These are phyloP conservation scores for Thraustochytrium striatum DNA, from an alignment of 352 stramenopile species.

Conservation along the genomic window DNA sequence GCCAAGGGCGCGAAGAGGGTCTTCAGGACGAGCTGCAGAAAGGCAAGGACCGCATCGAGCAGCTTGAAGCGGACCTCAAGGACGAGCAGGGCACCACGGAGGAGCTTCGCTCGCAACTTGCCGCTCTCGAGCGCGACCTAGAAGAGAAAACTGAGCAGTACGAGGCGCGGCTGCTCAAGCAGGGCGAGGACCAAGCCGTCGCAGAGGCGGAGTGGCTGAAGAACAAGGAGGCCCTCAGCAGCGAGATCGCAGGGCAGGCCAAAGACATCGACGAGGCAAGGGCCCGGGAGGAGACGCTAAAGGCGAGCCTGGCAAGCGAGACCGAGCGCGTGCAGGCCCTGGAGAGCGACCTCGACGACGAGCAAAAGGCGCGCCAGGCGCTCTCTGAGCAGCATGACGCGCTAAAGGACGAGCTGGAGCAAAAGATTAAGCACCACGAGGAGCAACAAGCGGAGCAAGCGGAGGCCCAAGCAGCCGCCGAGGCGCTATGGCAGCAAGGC, in stretches of 20 bases:
- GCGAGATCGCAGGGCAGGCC: too few species aligned
- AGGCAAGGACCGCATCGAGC: neutral
- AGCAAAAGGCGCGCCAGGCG: neutral
- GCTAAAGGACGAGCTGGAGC: neutral
- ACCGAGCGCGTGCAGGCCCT: too few species aligned
- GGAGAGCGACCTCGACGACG: neutral
- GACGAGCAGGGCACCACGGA: neutral
- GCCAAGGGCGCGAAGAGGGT: constrained; percentile 6
- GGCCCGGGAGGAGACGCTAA: too few species aligned
- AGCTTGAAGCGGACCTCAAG: neutral
- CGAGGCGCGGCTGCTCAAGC: too few species aligned
- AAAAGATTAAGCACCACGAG: neutral
- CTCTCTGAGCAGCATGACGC: neutral
- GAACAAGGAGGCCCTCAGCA: too few species aligned
- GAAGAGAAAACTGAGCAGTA: too few species aligned
- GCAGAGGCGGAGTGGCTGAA: too few species aligned
- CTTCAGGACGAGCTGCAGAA: too few species aligned
- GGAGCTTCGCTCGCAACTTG: neutral
- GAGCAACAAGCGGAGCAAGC: neutral
- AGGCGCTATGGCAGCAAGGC: neutral
- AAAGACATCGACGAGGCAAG: too few species aligned
- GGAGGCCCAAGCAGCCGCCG: neutral
- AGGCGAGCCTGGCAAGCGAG: too few species aligned
- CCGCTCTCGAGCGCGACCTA: neutral
- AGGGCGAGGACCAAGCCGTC: too few species aligned